phyloP scores from a whole-genome alignment of 352 stramenopile genomes.

The Thraustotheca clavata region DNA sequence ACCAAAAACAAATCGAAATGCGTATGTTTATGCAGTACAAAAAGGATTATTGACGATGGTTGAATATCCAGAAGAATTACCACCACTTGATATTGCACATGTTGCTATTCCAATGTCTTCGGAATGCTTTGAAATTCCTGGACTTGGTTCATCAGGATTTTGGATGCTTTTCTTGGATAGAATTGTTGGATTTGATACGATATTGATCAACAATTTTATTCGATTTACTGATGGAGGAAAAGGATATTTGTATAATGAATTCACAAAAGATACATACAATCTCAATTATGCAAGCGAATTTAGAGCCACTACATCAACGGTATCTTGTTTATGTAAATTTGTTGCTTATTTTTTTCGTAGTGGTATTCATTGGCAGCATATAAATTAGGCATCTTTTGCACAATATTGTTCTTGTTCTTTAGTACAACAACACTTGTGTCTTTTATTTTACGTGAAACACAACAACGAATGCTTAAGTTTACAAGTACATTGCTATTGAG shows the following conservation, averaged over 20 bases:
- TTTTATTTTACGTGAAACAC: constrained; percentile 90
- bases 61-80: constrained; percentile 25
- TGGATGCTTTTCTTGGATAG: constrained; percentile 39
- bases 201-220: constrained; percentile 89
- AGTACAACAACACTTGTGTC: constrained; percentile 87
- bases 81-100: constrained; percentile 31
- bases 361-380: constrained; percentile 39
- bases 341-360: constrained; percentile 17
- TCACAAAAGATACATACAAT: constrained; percentile 47
- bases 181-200: constrained; percentile 83
- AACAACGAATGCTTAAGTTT: constrained; percentile 90
- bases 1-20: constrained; percentile 23
- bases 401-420: constrained; percentile 92
- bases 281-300: constrained; percentile 61
- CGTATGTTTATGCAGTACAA: constrained; percentile 61
- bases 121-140: constrained; percentile 42
- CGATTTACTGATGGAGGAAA: constrained; percentile 34
- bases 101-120: constrained; percentile 32
- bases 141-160: constrained; percentile 28
- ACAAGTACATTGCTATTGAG: constrained; percentile 32
- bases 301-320: constrained; percentile 23
- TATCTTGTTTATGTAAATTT: constrained; percentile 18
- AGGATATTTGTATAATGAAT: constrained; percentile 65
- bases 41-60: constrained; percentile 60
- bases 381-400: constrained; percentile 86